Evolutionary conservation across 371 early-diverging fungal genomes (phyloP), one percentile per base, ranked within the genome.

Genomic region (Mortierella sp.): DNA sequence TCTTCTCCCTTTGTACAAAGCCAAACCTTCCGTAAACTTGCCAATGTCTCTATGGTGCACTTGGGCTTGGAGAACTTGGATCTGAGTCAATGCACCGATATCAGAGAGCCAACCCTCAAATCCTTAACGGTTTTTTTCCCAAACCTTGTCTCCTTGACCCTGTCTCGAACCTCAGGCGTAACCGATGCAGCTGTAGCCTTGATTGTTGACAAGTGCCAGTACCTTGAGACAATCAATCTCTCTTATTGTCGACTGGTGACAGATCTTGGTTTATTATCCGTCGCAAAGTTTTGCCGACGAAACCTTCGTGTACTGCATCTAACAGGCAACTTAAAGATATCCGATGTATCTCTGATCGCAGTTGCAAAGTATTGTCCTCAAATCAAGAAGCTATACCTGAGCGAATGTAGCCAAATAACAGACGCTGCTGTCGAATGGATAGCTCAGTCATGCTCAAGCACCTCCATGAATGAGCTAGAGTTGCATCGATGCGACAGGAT

Each of bases 401-500:
- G 64, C 20, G 80, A 79, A 47, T 79, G 80, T 40, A 65, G 59
- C 26, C 75, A 72, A 16, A 71, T 79, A 49, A 79, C 80, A 37
- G 80, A 79, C 30, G 20, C 69, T 8, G 75, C 80, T 8, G 12
- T 79, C 6, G 80, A 75, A 35, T 79, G 80, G 80, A 79, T 79
- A 24, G 75, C 71, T 22, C 67, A 66, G 12, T 79, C 80, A 5
- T 28, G 66, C n/a, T 79, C 80, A 2, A 75, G 72, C 37, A 11
- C 32, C 12, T 71, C 65, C 3, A 66, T 79, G 18, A 74, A 57
- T 49, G 80, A 79, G 55, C 66, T 79, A 8, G 80, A 79, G 24
- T 69, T 79, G 16, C 80, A 79, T 47, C 75, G 75, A 11, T 79
- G 80, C n/a, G 80, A 79, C 49, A 79, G 54, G 65, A 26, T 79